Evolutionary conservation across 2,329 filamentous ascomycete species (phyloP).

Genomic region (Diaporthe aspalathi): DNA sequence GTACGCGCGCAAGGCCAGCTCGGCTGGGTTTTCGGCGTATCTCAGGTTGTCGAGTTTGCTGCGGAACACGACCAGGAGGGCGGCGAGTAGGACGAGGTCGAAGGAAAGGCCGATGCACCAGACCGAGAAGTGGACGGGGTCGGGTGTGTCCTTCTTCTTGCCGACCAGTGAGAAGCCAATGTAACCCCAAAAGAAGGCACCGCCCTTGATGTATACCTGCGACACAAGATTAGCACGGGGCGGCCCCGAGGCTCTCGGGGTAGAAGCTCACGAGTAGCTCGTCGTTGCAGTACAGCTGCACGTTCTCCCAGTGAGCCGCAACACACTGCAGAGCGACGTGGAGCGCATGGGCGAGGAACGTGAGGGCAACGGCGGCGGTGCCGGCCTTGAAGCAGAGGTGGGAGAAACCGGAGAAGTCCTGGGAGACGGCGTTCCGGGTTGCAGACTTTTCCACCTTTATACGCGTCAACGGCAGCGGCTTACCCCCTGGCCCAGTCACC

Average conservation of each 20-base stretch:
- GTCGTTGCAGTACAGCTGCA: slow-evolving; percentile 45
- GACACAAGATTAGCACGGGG: slow-evolving; percentile 10
- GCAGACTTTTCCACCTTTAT: slow-evolving; percentile 62
- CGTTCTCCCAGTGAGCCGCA: slow-evolving; percentile 53
- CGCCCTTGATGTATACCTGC: slow-evolving; percentile 86
- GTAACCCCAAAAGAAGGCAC: slow-evolving; percentile 88
- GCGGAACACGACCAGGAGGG: slow-evolving; percentile 76
- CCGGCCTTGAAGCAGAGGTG: slow-evolving; percentile 82
- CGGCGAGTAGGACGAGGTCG: slow-evolving; percentile 78
- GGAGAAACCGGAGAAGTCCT: slow-evolving; percentile 59
- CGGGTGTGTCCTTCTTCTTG: slow-evolving; percentile 82
- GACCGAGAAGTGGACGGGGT: slow-evolving; percentile 79
- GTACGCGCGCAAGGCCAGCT: slow-evolving; percentile 58
- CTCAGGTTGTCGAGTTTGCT: slow-evolving; percentile 48
- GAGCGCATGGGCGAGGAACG: slow-evolving; percentile 80
- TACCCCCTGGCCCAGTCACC: slow-evolving; percentile 84
- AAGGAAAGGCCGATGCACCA: slow-evolving; percentile 81
- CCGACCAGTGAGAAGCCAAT: slow-evolving; percentile 86
- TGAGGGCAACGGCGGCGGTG: slow-evolving; percentile 75
- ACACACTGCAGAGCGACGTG: slow-evolving; percentile 82
- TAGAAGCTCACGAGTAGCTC: slow-evolving; percentile 36
- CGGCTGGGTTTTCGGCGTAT: slow-evolving; percentile 58
- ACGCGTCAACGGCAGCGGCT: slow-evolving; percentile 77
- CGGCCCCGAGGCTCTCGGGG: slow-evolving; percentile 4
- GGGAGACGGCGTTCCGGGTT: slow-evolving; percentile 51